Evolutionary conservation across 2,329 filamentous ascomycete genomes (phyloP).

Genomic region (Harringtonia lauricola): DNA sequence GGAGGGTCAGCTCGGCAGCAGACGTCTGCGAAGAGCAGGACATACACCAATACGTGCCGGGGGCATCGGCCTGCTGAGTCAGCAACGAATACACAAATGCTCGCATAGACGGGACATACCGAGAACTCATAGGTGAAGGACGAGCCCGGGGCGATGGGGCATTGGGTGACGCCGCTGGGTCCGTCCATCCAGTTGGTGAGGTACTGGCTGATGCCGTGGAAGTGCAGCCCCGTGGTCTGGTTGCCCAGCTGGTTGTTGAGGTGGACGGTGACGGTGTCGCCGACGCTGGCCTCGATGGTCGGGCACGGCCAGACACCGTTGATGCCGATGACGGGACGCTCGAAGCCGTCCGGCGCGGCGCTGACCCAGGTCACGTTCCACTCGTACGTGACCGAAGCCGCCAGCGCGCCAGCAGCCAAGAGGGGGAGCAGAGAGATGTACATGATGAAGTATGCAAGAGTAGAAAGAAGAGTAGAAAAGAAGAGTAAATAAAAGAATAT

Average conservation of each 20-base stretch:
- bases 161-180: conserved; percentile 41
- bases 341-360: conserved; percentile 24
- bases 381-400: conserved; percentile 23
- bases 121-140: conserved; percentile 41
- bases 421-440: neutral
- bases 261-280: conserved; percentile 38
- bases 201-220: conserved; percentile 48
- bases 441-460: neutral
- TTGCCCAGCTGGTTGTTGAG: conserved; percentile 40
- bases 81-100: neutral
- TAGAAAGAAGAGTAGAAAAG: neutral
- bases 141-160: conserved; percentile 38
- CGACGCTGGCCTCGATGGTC: conserved; percentile 35
- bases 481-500: neutral
- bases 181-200: conserved; percentile 49
- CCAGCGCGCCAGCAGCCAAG: conserved; percentile 14
- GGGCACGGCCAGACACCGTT: conserved; percentile 54
- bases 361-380: conserved; percentile 31
- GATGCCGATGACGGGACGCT: conserved; percentile 35
- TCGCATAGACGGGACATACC: conserved; percentile 18
- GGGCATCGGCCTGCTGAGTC: conserved; percentile 22
- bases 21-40: neutral
- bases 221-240: conserved; percentile 40
- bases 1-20: neutral
- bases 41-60: conserved; percentile 37